A percentile compares a stretch with the other conserved stretches of the same genome.
phyloP scores from a whole-genome alignment of 495 filamentous ascomycete genomes.

The Achaetomiella virescens region DNA sequence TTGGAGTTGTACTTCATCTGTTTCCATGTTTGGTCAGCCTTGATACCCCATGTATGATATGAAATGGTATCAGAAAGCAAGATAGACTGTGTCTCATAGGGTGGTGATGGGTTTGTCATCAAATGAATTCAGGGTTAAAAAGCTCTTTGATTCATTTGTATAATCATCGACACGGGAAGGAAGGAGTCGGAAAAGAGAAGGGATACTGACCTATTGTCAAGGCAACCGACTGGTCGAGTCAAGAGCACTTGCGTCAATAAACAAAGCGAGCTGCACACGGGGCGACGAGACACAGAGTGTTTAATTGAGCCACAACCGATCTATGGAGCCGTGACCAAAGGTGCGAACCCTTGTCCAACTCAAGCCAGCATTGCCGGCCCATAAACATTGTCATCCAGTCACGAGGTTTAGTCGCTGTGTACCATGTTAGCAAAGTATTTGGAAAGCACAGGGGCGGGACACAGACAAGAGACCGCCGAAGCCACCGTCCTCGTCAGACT shows the following conservation, averaged over 20 bases:
- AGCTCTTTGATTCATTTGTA: constrained; percentile 44
- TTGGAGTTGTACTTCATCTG: neutral
- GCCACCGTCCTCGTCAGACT: constrained; percentile 44
- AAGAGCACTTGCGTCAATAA: constrained; percentile 1
- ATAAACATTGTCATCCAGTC: constrained; percentile 29
- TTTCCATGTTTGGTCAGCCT: constrained; percentile 25
- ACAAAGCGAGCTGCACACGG: neutral
- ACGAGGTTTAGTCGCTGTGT: constrained; percentile 39
- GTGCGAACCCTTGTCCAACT: constrained; percentile 32
- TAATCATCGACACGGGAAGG: constrained; percentile 45
- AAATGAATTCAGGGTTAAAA: constrained; percentile 49
- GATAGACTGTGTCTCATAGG: constrained; percentile 41
- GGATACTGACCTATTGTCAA: constrained; percentile 38
- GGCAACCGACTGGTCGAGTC: neutral
- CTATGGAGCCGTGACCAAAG: constrained; percentile 38
- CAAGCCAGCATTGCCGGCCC: constrained; percentile 33
- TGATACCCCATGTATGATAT: constrained; percentile 22
- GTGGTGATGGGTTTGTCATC: constrained; percentile 46
- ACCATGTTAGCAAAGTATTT: constrained; percentile 17
- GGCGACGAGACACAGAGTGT: constrained; percentile 27
- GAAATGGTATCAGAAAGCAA: constrained; percentile 12
- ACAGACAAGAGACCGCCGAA: constrained; percentile 69
- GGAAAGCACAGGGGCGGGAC: neutral
- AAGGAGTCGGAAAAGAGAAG: constrained; percentile 4
- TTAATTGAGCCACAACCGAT: constrained; percentile 42